Percentiles rank a stretch among this genome's conserved stretches.
Conservation (phyloP, 1,139 yeast genomes). For the Blastobotrys persicus region DNA sequence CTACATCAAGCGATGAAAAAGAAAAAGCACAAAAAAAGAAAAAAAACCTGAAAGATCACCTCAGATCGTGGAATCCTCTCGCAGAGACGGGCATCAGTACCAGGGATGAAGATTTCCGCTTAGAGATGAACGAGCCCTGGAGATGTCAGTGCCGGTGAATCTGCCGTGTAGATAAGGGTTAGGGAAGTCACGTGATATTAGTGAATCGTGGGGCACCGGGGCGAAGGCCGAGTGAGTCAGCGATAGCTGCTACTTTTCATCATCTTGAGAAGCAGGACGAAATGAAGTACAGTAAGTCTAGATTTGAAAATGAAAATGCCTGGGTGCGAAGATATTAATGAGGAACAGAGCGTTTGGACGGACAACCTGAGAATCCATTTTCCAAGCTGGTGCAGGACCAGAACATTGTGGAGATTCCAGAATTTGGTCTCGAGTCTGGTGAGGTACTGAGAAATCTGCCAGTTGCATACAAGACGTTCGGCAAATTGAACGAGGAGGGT, state of each 20-base stretch:
- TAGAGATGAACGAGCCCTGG: too few species aligned
- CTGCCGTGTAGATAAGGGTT: background rate
- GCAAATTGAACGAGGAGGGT: slow-evolving; percentile 60
- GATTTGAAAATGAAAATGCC: background rate
- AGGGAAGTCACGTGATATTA: slow-evolving; percentile 1
- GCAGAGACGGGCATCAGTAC: too few species aligned
- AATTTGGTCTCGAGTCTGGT: slow-evolving; percentile 76
- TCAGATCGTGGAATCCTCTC: too few species aligned
- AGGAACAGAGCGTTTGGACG: slow-evolving; percentile 29
- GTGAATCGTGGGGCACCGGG: slow-evolving; percentile 1
- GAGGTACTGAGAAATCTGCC: slow-evolving; percentile 72
- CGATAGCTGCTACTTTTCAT: too few species aligned
- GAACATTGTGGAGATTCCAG: slow-evolving; percentile 76
- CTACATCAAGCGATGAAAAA: too few species aligned
- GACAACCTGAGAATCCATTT: slow-evolving; percentile 65
- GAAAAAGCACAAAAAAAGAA: too few species aligned
- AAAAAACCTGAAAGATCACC: too few species aligned
- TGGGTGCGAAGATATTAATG: background rate
- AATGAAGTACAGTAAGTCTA: slow-evolving; percentile 1
- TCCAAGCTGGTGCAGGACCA: slow-evolving; percentile 75
- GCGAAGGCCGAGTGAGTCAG: slow-evolving; percentile 3
- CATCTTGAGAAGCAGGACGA: background rate
- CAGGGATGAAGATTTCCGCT: too few species aligned
- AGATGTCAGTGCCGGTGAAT: too few species aligned
- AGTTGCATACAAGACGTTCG: slow-evolving; percentile 96